A percentile compares a stretch with the other conserved stretches of the same genome.
phyloP scores from a whole-genome alignment of 176 grass and related monocot genomes.

The Lolium multiflorum region DNA sequence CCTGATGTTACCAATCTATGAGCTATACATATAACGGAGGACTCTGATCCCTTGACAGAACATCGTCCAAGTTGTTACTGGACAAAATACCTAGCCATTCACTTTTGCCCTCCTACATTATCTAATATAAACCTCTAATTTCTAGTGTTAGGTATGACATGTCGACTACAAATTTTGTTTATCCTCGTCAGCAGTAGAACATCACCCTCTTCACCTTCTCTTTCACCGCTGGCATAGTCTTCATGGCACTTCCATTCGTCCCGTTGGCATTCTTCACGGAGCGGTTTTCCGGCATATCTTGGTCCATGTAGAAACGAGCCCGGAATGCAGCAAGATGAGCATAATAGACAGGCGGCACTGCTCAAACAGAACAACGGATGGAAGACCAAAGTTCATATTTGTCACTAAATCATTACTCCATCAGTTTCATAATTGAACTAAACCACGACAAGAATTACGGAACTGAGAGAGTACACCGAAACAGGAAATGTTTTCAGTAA shows the following conservation, averaged over 20 bases:
- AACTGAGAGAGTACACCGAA: not conserved
- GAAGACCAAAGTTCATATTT: slow-evolving; percentile 15
- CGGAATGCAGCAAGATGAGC: slow-evolving; percentile 78
- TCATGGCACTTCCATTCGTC: slow-evolving; percentile 44
- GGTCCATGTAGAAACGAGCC: slow-evolving; percentile 79
- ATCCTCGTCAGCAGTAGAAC: slow-evolving; percentile 64
- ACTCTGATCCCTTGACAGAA: not conserved
- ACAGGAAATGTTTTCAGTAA: not conserved
- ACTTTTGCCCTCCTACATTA: not conserved
- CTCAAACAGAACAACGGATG: slow-evolving; percentile 23
- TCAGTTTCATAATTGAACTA: no score
- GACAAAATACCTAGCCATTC: not conserved
- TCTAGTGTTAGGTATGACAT: slow-evolving; percentile 45
- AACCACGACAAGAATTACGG: no score
- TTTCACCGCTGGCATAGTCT: slow-evolving; percentile 59
- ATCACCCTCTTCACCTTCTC: slow-evolving; percentile 85
- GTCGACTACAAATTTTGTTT: slow-evolving; percentile 8
- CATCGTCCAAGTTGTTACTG: not conserved
- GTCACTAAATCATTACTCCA: not conserved
- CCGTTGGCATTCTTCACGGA: slow-evolving; percentile 37
- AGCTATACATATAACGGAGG: not conserved
- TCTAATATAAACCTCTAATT: slow-evolving; percentile 44
- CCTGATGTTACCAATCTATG: not conserved
- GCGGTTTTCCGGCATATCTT: slow-evolving; percentile 34
- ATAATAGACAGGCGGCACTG: slow-evolving; percentile 75